phyloP scores from a whole-genome alignment of 345 rosid genomes.

The Ceriops zippeliana region DNA sequence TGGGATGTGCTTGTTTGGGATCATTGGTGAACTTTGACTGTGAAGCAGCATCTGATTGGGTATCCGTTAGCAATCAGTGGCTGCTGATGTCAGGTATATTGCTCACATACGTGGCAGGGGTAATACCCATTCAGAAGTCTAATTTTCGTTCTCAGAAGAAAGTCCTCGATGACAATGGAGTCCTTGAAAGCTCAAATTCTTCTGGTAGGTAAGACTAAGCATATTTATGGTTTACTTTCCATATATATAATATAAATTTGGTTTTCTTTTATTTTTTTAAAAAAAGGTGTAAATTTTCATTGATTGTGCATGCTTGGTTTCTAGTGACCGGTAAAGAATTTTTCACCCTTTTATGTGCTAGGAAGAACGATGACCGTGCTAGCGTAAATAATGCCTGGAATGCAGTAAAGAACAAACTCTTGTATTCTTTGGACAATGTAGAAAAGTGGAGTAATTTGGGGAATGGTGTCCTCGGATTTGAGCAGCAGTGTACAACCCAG shows the following conservation, averaged over 20 bases:
- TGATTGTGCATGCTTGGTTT: constrained; percentile 3
- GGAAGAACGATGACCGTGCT: constrained; percentile 36
- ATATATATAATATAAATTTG: constrained; percentile 3
- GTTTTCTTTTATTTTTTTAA: background rate
- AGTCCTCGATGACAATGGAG: constrained; percentile 24
- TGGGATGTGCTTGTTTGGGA: constrained; percentile 38
- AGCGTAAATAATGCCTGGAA: constrained; percentile 53
- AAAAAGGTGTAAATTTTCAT: constrained; percentile 4
- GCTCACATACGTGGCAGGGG: constrained; percentile 83
- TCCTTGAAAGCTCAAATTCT: constrained; percentile 40
- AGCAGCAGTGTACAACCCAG: constrained; percentile 38
- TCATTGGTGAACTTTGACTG: constrained; percentile 55
- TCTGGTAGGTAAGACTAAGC: constrained; percentile 96
- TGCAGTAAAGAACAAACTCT: constrained; percentile 58
- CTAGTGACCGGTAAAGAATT: constrained; percentile 1
- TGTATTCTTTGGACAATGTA: constrained; percentile 56
- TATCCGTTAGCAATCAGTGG: constrained; percentile 63
- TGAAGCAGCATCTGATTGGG: constrained; percentile 47
- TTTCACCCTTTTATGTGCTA: constrained; percentile 26
- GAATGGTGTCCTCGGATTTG: constrained; percentile 41
- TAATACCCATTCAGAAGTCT: constrained; percentile 54
- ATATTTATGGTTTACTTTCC: constrained; percentile 13
- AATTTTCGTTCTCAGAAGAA: constrained; percentile 30
- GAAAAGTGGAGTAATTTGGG: constrained; percentile 40
- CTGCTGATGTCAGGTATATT: constrained; percentile 66